Evolutionary conservation across 1,284 basidiomycete genomes (phyloP), one percentile per base, ranked within the genome.

Genomic region (Ustilago cynodontis): DNA sequence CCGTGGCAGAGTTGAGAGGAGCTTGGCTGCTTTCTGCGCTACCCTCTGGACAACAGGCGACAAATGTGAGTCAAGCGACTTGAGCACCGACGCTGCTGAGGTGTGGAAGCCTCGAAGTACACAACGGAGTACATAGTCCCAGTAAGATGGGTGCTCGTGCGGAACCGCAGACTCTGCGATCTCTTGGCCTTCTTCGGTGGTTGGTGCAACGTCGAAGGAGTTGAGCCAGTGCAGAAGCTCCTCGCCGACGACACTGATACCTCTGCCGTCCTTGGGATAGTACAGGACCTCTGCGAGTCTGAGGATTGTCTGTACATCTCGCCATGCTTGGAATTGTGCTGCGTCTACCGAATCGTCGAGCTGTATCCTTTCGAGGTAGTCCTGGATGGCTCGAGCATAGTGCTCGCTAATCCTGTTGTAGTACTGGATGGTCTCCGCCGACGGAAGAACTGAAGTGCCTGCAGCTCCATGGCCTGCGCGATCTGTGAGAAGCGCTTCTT

Each of bases 151-250:
- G 51, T 85, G 83, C 35, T 78, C 68, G 69, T 85, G 74, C 11
- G 84, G 82, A 11, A 76, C 70, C 3, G 79, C 75, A 1, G 79
- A 73, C 57, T 78, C 60, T 13, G 82, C 82, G 29, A 85, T 83
- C 54, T 79, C 76, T 35, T 82, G 75, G 8, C 82, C 83, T 50
- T 84, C 78, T 53, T 84, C 83, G 4, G 83, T 84, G 26, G 78
- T 79, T 2, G 83, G 83, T 10, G 82, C 79, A 8, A 81, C 71
- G 26, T 84, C 83, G 58, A 81, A 79, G n/a, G 79, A 81, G 83
- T 99, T 99, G 28, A 98, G 89, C 96, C 96, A 99, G 82, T 98
- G 94, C 87, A 98, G 91, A 0, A 99, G 88, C 77, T 98, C 95
- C 81, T 98, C 96, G 10, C 94, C 95, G 1, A 98, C 90, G 1